Base-by-base conservation (phyloP, 2,329 filamentous ascomycete species). In the Tolypocladium album region DNA sequence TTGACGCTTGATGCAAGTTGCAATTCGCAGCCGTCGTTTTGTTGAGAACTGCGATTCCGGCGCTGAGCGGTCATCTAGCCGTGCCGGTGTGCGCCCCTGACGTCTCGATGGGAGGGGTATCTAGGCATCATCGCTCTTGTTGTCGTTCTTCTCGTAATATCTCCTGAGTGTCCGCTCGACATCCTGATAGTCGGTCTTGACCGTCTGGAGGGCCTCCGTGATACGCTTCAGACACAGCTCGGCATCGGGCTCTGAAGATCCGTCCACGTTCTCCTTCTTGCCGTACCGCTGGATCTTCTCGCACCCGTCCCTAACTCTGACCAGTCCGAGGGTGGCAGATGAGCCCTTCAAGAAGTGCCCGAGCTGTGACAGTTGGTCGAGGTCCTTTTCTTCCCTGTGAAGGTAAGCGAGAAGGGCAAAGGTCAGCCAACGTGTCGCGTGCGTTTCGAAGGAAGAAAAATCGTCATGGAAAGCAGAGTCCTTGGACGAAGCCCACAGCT, bases 331-430 rank as follows among this genome's bases (percentile, higher is more conserved):
- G 4, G 94, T 97, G 45, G 94, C 93, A 11, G 93, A 97, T 8
- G 93, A 97, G 62, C 94, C 94, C 77, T 99, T 99, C 67, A 99
- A 82, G 78, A 96, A 99, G 76, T 99, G 94, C 50, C 94, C 94
- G 39, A 96, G 86, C 58, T 84, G 82, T 40, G 91, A 96, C 43
- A 97, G 84, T 65, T 86, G 79, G n/a, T 77, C 74, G 60, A 97
- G 84, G 61, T 96, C 80, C 69, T 83, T 81, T 2, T 82, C 73
- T 65, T 84, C 74, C 65, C 92, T 96, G 70, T 61, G 39, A 9
- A 27, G 20, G 12, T 38, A 22, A 17, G 24, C 17, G 13, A 60
- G 34, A 56, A 22, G 43, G 45, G 5, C 6, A 13, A 22, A 8
- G 20, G 58, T 64, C 40, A 66, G 64, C 56, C 42, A 39, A 22